Base-by-base conservation (phyloP, 352 stramenopile genomes). In the Globisporangium irregulare region DNA sequence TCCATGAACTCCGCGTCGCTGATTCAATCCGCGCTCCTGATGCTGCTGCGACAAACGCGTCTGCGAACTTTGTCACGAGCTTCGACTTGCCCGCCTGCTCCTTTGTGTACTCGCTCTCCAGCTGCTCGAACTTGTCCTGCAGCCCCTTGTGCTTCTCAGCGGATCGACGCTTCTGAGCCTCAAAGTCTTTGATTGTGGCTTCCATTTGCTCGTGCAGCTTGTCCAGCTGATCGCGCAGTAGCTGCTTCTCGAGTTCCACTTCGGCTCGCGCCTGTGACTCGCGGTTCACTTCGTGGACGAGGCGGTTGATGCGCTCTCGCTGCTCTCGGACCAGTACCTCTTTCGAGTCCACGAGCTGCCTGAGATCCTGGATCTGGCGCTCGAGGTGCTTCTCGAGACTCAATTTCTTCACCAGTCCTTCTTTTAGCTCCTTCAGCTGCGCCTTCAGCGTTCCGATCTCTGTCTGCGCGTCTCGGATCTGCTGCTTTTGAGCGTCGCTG, bases 361-460 rank as follows among this genome's bases (percentile, higher is more conserved):
- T 74, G 0, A 75, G 66, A n/a, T 89, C 81, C 55, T 71, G 68
- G 51, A 82, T 64, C 4, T 72, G 62, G 20, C 80, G 72, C 15
- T 84, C 77, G 15, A 77, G 73, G 12, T 84, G 77, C 51, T 88
- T 88, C 2, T 78, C 70, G 14, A 73, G 62, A 4, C 67, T 70
- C 4, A 78, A 2, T 12, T 65, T 74, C 22, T 75, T 76, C 7
- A 74, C 25, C 3, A 92, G 50, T 4, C 38, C 54, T 4, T 78
- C 73, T 27, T 90, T 82, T 22, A 91, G 65, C 62, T 83, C 78
- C 2, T 74, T 64, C 3, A 92, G 62, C 61, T 92, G 81, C 0
- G 67, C 69, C 34, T 71, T 71, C 27, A 92, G 62, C 18, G 67
- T 68, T 1, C 54, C 27, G n/a, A 76, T 38, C n/a, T 91, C 81